Conservation (phyloP, 1,284 basidiomycete species). For the Coniferiporia weirii region DNA sequence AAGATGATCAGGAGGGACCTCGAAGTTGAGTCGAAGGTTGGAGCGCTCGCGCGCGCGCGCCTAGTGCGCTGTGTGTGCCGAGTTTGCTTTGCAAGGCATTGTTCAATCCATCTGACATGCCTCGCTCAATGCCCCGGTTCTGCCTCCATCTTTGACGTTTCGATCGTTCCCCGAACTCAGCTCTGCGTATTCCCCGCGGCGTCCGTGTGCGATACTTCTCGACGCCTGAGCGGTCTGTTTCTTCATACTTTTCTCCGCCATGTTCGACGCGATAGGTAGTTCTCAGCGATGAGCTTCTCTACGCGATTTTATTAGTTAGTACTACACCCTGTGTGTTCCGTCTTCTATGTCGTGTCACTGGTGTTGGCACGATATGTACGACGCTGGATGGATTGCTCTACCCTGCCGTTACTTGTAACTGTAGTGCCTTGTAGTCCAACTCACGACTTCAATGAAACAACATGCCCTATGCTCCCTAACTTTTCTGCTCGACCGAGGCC, state of each 20-base stretch:
- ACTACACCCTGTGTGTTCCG: not conserved
- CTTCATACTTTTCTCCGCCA: not conserved
- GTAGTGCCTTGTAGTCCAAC: not conserved
- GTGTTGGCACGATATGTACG: not conserved
- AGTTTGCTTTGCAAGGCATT: not conserved
- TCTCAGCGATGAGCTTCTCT: not conserved
- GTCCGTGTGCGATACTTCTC: not conserved
- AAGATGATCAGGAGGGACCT: not conserved
- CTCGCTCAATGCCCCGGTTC: constrained; percentile 14
- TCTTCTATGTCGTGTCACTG: not conserved
- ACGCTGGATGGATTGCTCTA: not conserved
- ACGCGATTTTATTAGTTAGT: not conserved
- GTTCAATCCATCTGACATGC: not conserved
- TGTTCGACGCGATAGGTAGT: no score
- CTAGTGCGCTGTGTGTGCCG: constrained; percentile 4
- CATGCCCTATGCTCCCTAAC: not conserved
- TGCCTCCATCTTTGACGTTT: not conserved
- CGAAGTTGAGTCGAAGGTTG: not conserved
- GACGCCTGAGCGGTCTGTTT: not conserved
- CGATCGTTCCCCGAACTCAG: not conserved
- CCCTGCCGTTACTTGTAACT: not conserved
- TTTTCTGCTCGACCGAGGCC: not conserved
- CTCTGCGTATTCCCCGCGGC: not conserved
- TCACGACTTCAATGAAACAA: constrained; percentile 5
- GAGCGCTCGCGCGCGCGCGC: not conserved